A percentile compares a stretch with the other conserved stretches of the same genome.
phyloP scores from a whole-genome alignment of 495 filamentous ascomycete genomes.

The Neurospora sp. region DNA sequence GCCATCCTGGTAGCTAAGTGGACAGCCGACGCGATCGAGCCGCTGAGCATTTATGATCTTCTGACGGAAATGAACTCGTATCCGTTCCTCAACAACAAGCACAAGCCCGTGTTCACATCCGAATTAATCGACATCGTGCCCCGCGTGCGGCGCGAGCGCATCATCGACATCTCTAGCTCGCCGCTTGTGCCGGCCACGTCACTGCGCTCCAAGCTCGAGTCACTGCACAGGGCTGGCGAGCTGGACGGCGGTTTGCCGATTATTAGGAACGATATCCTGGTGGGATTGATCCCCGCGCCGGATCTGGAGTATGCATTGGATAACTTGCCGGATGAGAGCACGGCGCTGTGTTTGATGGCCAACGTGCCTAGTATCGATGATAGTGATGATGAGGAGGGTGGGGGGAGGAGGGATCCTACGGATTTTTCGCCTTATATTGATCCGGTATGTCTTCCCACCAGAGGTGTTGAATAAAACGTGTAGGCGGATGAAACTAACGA shows the following conservation, averaged over 20 bases:
- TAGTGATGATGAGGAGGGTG: constrained; percentile 33
- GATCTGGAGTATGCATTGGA: constrained; percentile 93
- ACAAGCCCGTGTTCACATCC: constrained; percentile 77
- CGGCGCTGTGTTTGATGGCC: constrained; percentile 72
- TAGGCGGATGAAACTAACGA: neutral
- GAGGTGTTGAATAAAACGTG: neutral
- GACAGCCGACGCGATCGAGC: constrained; percentile 94
- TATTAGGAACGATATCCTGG: constrained; percentile 64
- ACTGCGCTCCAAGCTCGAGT: constrained; percentile 69
- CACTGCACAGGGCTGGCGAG: constrained; percentile 76
- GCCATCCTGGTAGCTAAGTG: constrained; percentile 91
- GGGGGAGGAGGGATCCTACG: constrained; percentile 50
- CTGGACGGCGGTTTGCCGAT: constrained; percentile 89
- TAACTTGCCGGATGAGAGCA: constrained; percentile 61
- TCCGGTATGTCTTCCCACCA: constrained; percentile 40
- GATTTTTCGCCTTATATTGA: constrained; percentile 92
- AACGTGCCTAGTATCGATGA: constrained; percentile 45
- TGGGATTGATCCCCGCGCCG: constrained; percentile 86
- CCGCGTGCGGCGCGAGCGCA: constrained; percentile 56
- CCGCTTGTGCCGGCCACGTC: constrained; percentile 63
- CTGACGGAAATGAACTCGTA: constrained; percentile 96
- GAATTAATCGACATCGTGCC: constrained; percentile 80
- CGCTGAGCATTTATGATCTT: constrained; percentile 88
- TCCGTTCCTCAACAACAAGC: constrained; percentile 89
- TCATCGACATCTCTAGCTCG: constrained; percentile 81